These are phyloP conservation scores for Auriscalpium microsporum DNA, from an alignment of 768 basidiomycete genomes.

Conservation along the genomic window DNA sequence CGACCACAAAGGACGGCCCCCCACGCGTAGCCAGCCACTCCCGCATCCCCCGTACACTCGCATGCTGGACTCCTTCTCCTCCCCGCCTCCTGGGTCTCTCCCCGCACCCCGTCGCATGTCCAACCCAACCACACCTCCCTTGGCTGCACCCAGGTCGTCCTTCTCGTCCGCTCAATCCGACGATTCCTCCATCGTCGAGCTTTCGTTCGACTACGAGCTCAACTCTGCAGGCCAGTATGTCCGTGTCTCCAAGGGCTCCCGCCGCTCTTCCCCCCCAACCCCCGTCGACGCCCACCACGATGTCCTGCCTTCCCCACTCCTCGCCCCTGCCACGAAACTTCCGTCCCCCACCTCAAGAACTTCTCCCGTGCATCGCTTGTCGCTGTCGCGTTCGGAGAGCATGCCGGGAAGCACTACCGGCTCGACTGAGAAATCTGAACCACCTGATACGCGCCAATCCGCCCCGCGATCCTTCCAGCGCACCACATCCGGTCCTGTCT, in stretches of 20 bases:
- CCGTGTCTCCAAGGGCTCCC: conserved; percentile 45
- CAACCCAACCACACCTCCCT: conserved; percentile 1
- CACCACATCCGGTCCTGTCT: conserved; percentile 50
- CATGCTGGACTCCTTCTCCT: neutral
- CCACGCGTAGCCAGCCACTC: neutral
- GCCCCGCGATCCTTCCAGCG: conserved; percentile 51
- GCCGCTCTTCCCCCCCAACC: conserved; percentile 35
- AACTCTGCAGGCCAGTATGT: conserved; percentile 48
- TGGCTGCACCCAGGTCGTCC: neutral
- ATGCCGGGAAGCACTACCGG: conserved; percentile 39
- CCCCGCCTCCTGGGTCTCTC: neutral
- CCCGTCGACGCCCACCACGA: conserved; percentile 26
- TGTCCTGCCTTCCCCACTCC: conserved; percentile 16
- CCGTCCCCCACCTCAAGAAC: conserved; percentile 27
- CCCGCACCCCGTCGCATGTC: neutral
- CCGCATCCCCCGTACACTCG: neutral
- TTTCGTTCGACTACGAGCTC: conserved; percentile 57
- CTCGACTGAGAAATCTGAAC: conserved; percentile 7
- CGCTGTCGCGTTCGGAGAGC: conserved; percentile 63
- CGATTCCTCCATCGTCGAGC: conserved; percentile 53
- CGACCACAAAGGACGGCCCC: neutral
- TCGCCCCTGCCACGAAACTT: conserved; percentile 7
- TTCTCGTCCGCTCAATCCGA: conserved; percentile 31
- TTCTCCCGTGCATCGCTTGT: conserved; percentile 35
- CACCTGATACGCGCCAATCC: conserved; percentile 22